Evolutionary conservation across 352 stramenopile genomes (phyloP).

Genomic region (Phytophthora palmivora): DNA sequence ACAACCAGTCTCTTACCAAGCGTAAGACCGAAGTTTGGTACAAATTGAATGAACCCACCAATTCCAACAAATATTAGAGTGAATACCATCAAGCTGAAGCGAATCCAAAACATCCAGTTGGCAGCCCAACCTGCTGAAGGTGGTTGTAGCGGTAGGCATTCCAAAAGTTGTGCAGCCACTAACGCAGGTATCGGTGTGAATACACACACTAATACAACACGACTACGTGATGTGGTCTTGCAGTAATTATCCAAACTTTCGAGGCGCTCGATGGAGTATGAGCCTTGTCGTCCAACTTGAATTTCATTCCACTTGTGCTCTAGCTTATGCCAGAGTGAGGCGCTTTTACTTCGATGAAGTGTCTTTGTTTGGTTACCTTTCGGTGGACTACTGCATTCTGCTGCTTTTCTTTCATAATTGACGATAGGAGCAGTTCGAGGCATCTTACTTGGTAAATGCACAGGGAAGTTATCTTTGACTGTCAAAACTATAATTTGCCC

Average conservation of each 20-base stretch:
- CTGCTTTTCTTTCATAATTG: too few species aligned
- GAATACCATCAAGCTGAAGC: constrained; percentile 18
- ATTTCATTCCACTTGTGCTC: constrained; percentile 23
- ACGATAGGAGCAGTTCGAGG: too few species aligned
- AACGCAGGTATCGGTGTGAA: constrained; percentile 16
- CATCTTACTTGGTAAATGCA: too few species aligned
- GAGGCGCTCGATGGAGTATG: constrained; percentile 26
- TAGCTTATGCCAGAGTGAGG: constrained; percentile 1
- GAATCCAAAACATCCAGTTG: constrained; percentile 34
- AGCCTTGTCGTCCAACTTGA: constrained; percentile 25
- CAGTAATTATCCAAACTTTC: constrained; percentile 23
- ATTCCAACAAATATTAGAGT: constrained; percentile 2
- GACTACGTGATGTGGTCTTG: constrained; percentile 12
- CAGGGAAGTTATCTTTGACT: too few species aligned
- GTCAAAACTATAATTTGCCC: too few species aligned
- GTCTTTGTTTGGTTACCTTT: too few species aligned
- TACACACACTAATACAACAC: constrained; percentile 10
- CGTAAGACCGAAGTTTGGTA: constrained; percentile 9
- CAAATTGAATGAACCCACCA: constrained; percentile 4
- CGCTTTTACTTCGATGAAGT: background rate
- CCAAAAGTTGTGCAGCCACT: constrained; percentile 11
- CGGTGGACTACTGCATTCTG: too few species aligned
- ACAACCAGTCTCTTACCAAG: constrained; percentile 1
- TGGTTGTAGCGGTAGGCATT: constrained; percentile 21
- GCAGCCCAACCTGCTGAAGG: constrained; percentile 22